Evolutionary conservation across 176 grass and related monocot species (phyloP).

Genomic region (Areca catechu): DNA sequence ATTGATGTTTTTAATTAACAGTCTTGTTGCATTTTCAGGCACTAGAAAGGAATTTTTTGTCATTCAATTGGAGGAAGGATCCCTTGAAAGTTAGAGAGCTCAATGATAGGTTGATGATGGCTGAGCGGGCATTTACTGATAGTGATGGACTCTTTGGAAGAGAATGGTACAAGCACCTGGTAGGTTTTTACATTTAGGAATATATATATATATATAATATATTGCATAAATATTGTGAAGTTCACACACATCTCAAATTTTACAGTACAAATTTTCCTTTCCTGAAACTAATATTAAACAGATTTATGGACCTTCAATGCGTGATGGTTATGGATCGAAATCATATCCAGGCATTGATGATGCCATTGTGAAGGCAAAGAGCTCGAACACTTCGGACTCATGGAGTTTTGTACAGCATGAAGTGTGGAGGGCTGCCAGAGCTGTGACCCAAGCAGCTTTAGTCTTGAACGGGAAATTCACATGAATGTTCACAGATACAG

Average conservation of each 20-base stretch:
- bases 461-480: conserved; percentile 60
- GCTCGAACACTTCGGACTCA: conserved; percentile 40
- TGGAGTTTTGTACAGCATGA: conserved; percentile 69
- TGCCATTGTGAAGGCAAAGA: conserved; percentile 50
- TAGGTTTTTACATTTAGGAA: conserved; percentile 17
- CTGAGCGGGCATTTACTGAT: conserved; percentile 72
- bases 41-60: conserved; percentile 27
- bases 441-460: conserved; percentile 47
- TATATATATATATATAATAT: not conserved
- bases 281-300: not conserved
- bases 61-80: conserved; percentile 36
- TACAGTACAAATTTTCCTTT: no score
- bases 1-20: not conserved
- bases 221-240: not conserved
- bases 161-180: conserved; percentile 87
- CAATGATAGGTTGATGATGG: conserved; percentile 73
- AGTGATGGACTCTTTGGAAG: conserved; percentile 44
- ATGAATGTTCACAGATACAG: conserved; percentile 16
- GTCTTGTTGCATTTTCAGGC: conserved; percentile 23
- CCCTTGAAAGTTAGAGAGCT: conserved; percentile 51
- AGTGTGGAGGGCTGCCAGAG: conserved; percentile 65
- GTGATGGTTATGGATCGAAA: conserved; percentile 59
- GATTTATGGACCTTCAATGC: conserved; percentile 56
- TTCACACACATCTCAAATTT: no score
- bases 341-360: conserved; percentile 44